These are phyloP conservation scores for Austroboletus niveus DNA, from an alignment of 1,284 basidiomycete genomes.

Conservation along the genomic window DNA sequence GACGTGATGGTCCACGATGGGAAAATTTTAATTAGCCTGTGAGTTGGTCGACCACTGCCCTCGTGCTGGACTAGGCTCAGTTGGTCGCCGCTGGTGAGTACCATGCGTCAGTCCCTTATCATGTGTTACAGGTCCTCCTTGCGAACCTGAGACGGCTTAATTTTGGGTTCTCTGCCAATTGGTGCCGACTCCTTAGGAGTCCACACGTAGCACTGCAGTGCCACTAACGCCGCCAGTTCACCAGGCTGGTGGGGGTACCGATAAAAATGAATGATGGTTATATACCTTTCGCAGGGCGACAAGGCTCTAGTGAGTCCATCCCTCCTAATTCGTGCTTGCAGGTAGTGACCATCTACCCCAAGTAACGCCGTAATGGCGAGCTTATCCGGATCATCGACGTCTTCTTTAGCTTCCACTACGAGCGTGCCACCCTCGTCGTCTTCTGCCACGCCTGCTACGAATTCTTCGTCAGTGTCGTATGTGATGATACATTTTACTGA, in stretches of 20 bases:
- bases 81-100: neutral
- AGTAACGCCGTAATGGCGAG: neutral
- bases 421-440: neutral
- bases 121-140: neutral
- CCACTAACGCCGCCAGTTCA: neutral
- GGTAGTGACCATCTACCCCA: too few relatives aligned
- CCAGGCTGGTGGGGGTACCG: neutral
- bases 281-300: neutral
- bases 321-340: neutral
- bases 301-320: slow-evolving; percentile 1
- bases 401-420: neutral
- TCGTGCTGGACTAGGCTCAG: neutral
- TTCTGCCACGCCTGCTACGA: neutral
- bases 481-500: neutral
- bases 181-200: neutral
- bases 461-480: neutral
- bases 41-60: slow-evolving; percentile 1
- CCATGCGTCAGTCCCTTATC: neutral
- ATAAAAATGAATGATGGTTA: slow-evolving; percentile 2
- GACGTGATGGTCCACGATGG: neutral
- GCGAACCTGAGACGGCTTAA: slow-evolving; percentile 1
- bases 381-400: neutral
- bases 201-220: too few relatives aligned
- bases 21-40: neutral
- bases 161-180: neutral